phyloP scores from a whole-genome alignment of 441 rosid genomes.

The Erysimum pusillum region DNA sequence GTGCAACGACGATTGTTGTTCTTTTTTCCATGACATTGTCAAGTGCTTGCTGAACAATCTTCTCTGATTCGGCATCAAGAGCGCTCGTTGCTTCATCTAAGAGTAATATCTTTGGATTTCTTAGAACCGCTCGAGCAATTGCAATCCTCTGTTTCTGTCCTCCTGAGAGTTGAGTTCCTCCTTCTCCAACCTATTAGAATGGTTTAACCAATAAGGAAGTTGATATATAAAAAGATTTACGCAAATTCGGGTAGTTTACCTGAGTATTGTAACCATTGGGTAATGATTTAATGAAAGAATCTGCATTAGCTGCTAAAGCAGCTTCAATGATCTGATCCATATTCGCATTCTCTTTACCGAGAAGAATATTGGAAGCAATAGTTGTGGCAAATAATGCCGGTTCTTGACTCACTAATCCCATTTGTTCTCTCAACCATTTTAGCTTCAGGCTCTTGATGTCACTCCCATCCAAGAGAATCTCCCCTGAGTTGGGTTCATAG shows the following conservation, averaged over 20 bases:
- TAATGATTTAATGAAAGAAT: conserved; percentile 68
- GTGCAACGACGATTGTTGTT: conserved; percentile 79
- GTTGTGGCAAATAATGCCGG: conserved; percentile 83
- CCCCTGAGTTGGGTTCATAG: conserved; percentile 82
- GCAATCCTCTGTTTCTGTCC: conserved; percentile 92
- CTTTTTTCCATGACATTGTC: conserved; percentile 68
- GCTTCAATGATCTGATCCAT: conserved; percentile 64
- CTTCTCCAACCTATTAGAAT: conserved; percentile 73
- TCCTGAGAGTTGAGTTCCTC: conserved; percentile 93
- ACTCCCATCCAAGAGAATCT: conserved; percentile 70
- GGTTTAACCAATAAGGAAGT: conserved; percentile 1
- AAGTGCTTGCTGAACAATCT: conserved; percentile 73
- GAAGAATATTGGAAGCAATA: conserved; percentile 67
- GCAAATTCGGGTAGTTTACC: conserved; percentile 44
- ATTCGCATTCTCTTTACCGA: conserved; percentile 69
- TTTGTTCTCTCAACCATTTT: conserved; percentile 83
- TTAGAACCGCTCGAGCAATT: conserved; percentile 78
- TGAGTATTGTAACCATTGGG: conserved; percentile 78
- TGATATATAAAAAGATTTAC: neutral
- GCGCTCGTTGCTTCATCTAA: conserved; percentile 94
- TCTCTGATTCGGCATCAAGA: conserved; percentile 86
- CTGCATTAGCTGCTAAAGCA: conserved; percentile 82
- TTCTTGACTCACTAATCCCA: conserved; percentile 91
- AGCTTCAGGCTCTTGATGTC: conserved; percentile 61
- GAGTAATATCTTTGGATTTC: conserved; percentile 80